Conservation (phyloP, 208 protist species). For the Crithidia brevicula region DNA sequence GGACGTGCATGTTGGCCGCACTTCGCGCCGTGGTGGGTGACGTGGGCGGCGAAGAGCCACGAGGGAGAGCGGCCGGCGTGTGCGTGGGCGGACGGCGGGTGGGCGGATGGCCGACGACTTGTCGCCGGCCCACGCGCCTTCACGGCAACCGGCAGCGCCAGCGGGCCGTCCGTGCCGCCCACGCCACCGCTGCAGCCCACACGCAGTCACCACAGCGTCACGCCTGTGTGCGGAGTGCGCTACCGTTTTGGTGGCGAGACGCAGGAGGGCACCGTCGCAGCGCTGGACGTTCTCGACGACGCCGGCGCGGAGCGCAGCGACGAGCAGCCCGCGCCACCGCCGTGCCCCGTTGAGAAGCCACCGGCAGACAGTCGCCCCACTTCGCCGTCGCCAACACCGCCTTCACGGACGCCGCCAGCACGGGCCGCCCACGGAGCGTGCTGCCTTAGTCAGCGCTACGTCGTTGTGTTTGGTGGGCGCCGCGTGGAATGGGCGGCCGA, state of each 20-base stretch:
- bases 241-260: slow-evolving; percentile 75
- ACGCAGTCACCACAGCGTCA: slow-evolving; percentile 54
- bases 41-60: slow-evolving; percentile 10
- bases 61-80: slow-evolving; percentile 20
- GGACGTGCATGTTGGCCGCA: slow-evolving; percentile 18
- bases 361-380: background rate
- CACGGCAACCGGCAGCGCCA: slow-evolving; percentile 1
- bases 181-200: slow-evolving; percentile 2
- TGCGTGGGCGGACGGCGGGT: slow-evolving; percentile 65
- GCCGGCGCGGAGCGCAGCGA: background rate
- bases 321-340: background rate
- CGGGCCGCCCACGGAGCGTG: slow-evolving; percentile 69
- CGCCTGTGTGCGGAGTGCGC: slow-evolving; percentile 28
- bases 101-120: slow-evolving; percentile 45
- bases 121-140: slow-evolving; percentile 36
- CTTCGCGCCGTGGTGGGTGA: slow-evolving; percentile 30
- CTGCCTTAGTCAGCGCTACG: slow-evolving; percentile 59
- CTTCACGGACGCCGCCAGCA: slow-evolving; percentile 24
- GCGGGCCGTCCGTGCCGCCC: slow-evolving; percentile 3
- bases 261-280: slow-evolving; percentile 38
- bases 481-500: slow-evolving; percentile 32
- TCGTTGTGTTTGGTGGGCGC: slow-evolving; percentile 72
- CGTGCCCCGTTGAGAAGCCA: background rate
- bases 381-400: background rate
- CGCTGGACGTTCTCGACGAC: slow-evolving; percentile 34